Conservation (phyloP, 345 rosid genomes). For the Lepidium africanum region DNA sequence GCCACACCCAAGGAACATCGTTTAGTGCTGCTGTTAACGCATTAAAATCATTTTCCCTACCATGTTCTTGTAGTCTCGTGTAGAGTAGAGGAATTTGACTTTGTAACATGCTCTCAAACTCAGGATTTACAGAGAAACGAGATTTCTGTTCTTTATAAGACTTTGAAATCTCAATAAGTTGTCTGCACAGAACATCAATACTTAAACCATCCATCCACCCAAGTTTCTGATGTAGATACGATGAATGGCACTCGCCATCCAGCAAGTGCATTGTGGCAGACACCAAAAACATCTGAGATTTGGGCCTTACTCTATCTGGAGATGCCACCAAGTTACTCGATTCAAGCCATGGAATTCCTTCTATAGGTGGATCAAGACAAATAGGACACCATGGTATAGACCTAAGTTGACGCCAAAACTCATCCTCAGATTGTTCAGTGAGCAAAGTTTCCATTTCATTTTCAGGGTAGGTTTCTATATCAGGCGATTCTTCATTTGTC, state of each 20-base stretch:
- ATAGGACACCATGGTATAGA: constrained; percentile 83
- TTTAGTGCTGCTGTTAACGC: constrained; percentile 53
- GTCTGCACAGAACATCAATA: constrained; percentile 47
- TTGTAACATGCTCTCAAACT: constrained; percentile 50
- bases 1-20: constrained; percentile 89
- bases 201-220: constrained; percentile 71
- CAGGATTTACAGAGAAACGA: constrained; percentile 37
- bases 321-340: constrained; percentile 49
- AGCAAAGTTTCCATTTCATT: constrained; percentile 37
- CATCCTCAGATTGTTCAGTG: constrained; percentile 56
- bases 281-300: constrained; percentile 74
- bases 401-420: constrained; percentile 85
- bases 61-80: constrained; percentile 50
- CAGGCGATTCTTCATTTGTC: constrained; percentile 29
- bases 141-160: constrained; percentile 50
- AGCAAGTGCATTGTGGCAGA: constrained; percentile 70
- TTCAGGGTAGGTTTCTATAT: constrained; percentile 22
- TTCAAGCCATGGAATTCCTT: constrained; percentile 83
- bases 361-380: constrained; percentile 54
- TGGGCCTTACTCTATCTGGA: constrained; percentile 76
- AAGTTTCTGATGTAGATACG: constrained; percentile 60
- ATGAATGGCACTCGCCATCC: constrained; percentile 57
- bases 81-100: constrained; percentile 60
- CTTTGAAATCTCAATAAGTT: constrained; percentile 67
- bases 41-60: constrained; percentile 52